Percentiles rank a stretch among this genome's conserved stretches.
Conservation (phyloP, 2,329 filamentous ascomycete genomes). For the Neurospora sp. region DNA sequence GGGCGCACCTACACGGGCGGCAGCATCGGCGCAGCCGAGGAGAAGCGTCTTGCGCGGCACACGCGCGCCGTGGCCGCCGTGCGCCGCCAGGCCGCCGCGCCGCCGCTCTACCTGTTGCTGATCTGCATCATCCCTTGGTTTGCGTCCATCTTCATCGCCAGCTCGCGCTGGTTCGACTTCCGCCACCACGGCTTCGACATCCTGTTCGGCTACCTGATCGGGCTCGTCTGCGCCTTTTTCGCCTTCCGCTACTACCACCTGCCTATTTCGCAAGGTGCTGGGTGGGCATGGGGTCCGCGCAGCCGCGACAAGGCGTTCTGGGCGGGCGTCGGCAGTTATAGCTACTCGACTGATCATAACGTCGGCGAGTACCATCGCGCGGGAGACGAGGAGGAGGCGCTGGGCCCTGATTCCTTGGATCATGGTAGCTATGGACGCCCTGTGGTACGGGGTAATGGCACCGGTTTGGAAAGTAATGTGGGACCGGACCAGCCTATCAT, state of each 20-base stretch:
- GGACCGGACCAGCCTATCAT: not conserved
- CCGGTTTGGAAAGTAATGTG: not conserved
- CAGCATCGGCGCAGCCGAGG: conserved; percentile 16
- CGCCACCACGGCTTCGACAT: conserved; percentile 92
- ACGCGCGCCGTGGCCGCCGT: conserved; percentile 38
- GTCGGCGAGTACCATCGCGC: conserved; percentile 13
- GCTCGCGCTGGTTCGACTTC: conserved; percentile 79
- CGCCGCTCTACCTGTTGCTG: conserved; percentile 69
- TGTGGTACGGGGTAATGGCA: not conserved
- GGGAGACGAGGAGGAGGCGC: conserved; percentile 23
- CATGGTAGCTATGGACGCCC: conserved; percentile 7
- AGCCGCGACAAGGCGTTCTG: conserved; percentile 67
- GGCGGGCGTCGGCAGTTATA: conserved; percentile 57
- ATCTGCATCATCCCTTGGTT: conserved; percentile 63
- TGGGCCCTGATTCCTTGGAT: conserved; percentile 3
- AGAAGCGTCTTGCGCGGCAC: conserved; percentile 23
- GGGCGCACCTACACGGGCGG: conserved; percentile 19
- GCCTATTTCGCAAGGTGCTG: conserved; percentile 66
- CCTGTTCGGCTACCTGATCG: conserved; percentile 73
- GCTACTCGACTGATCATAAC: conserved; percentile 39
- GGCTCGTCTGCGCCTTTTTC: conserved; percentile 59
- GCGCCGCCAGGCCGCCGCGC: conserved; percentile 68
- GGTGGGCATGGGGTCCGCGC: conserved; percentile 83
- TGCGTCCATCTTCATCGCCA: conserved; percentile 69
- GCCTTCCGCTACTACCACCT: conserved; percentile 81